Conservation (phyloP, 257 asterid genomes). For the Striga asiatica region DNA sequence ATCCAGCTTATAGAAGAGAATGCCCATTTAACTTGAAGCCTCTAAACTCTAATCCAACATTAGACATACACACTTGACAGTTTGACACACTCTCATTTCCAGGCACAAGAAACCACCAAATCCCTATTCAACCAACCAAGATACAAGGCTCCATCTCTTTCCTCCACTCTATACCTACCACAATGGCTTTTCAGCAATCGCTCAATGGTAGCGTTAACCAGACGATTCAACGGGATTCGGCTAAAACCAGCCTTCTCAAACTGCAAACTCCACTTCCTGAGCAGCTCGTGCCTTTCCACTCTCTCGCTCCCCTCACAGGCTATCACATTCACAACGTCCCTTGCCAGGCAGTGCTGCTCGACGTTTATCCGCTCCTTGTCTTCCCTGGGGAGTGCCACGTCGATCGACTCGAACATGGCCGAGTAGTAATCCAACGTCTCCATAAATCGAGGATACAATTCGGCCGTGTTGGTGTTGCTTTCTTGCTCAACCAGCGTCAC, state of each 20-base stretch:
- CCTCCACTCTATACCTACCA: conserved; percentile 51
- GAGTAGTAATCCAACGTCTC: conserved; percentile 69
- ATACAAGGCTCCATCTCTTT: conserved; percentile 78
- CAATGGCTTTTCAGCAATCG: conserved; percentile 46
- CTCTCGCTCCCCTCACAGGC: conserved; percentile 81
- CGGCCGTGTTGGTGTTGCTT: conserved; percentile 69
- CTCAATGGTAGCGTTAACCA: conserved; percentile 64
- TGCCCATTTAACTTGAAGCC: too few species aligned
- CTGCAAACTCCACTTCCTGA: conserved; percentile 70
- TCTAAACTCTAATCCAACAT: too few species aligned
- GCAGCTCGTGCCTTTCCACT: conserved; percentile 69
- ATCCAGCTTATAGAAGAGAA: too few species aligned
- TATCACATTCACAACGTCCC: conserved; percentile 64
- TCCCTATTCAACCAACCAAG: conserved; percentile 93
- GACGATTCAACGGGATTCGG: conserved; percentile 51
- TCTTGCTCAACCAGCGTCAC: conserved; percentile 89
- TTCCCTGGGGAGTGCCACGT: conserved; percentile 50
- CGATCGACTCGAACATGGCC: conserved; percentile 80
- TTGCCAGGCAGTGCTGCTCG: conserved; percentile 81
- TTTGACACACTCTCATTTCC: conserved; percentile 70
- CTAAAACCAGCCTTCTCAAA: conserved; percentile 81
- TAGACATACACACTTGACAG: too few species aligned
- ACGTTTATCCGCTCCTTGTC: conserved; percentile 62
- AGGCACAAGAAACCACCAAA: conserved; percentile 84
- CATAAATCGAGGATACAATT: conserved; percentile 67